Evolutionary conservation across 2,329 filamentous ascomycete genomes (phyloP).

Genomic region (Calonectria pseudoturangicola): DNA sequence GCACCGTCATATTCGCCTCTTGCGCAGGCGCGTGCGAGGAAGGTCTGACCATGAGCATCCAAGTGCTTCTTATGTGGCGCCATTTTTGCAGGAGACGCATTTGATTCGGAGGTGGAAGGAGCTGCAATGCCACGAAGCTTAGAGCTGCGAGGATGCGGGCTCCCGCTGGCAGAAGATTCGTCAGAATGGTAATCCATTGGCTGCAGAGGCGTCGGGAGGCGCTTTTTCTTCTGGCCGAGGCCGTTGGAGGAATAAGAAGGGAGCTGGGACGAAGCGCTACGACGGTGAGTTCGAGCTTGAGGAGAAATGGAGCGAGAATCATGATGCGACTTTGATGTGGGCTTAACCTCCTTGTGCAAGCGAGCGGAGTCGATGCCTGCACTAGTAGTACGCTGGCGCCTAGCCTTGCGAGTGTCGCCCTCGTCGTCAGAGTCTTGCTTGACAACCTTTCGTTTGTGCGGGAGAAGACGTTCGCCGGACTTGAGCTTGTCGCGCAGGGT

Average conservation of each 20-base stretch:
- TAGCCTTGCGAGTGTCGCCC: slow-evolving; percentile 70
- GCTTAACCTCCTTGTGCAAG: slow-evolving; percentile 59
- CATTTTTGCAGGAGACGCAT: slow-evolving; percentile 81
- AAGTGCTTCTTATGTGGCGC: slow-evolving; percentile 87
- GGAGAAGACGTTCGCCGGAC: slow-evolving; percentile 66
- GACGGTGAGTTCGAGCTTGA: slow-evolving; percentile 73
- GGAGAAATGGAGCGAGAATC: slow-evolving; percentile 75
- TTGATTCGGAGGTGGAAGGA: slow-evolving; percentile 74
- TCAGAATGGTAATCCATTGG: slow-evolving; percentile 81
- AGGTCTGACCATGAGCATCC: slow-evolving; percentile 93
- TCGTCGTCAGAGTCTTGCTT: slow-evolving; percentile 76
- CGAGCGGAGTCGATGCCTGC: slow-evolving; percentile 61
- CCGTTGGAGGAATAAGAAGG: slow-evolving; percentile 73
- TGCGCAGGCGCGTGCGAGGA: slow-evolving; percentile 91
- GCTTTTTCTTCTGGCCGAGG: slow-evolving; percentile 76
- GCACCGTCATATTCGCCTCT: slow-evolving; percentile 88
- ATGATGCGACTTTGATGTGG: slow-evolving; percentile 57
- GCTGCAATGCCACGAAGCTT: slow-evolving; percentile 74
- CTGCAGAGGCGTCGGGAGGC: slow-evolving; percentile 76
- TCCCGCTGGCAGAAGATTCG: slow-evolving; percentile 77
- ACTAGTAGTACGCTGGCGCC: slow-evolving; percentile 71
- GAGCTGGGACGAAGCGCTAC: slow-evolving; percentile 79
- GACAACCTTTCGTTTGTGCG: slow-evolving; percentile 72
- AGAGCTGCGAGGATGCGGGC: slow-evolving; percentile 75
- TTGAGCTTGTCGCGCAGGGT: slow-evolving; percentile 69